phyloP scores from a whole-genome alignment of 2,329 filamentous ascomycete species.

The Neobulgaria alba region DNA sequence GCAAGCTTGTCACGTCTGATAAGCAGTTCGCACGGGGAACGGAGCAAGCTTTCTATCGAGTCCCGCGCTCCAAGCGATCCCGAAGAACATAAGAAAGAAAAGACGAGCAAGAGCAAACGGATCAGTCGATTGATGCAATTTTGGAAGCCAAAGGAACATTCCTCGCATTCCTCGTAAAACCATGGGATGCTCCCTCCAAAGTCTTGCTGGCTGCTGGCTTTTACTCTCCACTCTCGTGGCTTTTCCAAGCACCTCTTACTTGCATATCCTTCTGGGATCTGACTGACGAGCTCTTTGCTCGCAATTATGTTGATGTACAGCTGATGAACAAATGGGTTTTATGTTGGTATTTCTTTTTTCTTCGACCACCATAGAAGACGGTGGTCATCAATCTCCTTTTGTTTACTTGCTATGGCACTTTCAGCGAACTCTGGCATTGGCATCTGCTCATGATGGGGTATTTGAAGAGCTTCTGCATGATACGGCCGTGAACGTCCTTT shows the following conservation, averaged over 20 bases:
- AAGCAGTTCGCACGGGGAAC: slow-evolving; percentile 64
- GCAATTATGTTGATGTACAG: slow-evolving; percentile 18
- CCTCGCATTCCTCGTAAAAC: slow-evolving; percentile 9
- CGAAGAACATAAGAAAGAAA: slow-evolving; percentile 48
- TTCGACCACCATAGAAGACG: slow-evolving; percentile 4
- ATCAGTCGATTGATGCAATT: slow-evolving; percentile 71
- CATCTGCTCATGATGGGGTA: slow-evolving; percentile 9
- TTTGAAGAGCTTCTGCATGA: slow-evolving; percentile 10
- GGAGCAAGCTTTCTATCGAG: slow-evolving; percentile 66
- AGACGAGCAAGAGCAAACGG: slow-evolving; percentile 57
- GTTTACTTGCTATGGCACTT: slow-evolving; percentile 17
- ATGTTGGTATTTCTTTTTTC: slow-evolving; percentile 23
- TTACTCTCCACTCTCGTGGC: background rate
- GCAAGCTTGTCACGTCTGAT: slow-evolving; percentile 70
- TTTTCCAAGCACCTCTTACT: background rate
- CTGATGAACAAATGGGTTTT: slow-evolving; percentile 21
- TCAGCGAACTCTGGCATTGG: slow-evolving; percentile 23
- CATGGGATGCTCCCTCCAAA: slow-evolving; percentile 1
- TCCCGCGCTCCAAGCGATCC: slow-evolving; percentile 37
- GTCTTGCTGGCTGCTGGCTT: background rate
- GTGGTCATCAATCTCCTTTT: slow-evolving; percentile 12
- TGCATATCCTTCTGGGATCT: background rate
- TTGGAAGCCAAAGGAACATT: slow-evolving; percentile 46
- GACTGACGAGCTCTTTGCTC: slow-evolving; percentile 9
- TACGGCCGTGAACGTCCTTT: slow-evolving; percentile 11